phyloP scores from a whole-genome alignment of 306 rosid species.

The Senna siamea region DNA sequence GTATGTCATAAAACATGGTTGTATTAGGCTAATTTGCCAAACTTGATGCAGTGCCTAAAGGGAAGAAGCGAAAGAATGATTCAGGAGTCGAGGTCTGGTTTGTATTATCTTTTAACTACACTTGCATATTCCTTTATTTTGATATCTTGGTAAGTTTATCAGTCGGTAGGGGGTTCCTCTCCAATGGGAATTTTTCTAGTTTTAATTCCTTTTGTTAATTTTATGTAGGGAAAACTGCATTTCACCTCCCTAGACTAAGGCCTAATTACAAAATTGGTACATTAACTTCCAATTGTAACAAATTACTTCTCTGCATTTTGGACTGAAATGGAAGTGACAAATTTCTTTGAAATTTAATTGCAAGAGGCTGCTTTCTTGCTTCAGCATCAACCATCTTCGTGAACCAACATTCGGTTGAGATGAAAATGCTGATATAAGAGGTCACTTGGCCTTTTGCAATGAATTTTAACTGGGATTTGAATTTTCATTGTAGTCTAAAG shows the following conservation, averaged over 20 bases:
- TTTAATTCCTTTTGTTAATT: not conserved
- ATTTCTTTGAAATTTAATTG: not conserved
- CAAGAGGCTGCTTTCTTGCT: not conserved
- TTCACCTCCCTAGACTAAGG: not conserved
- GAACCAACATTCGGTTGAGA: not conserved
- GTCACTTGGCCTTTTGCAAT: not conserved
- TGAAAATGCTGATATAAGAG: no score
- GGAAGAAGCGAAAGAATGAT: conserved; percentile 78
- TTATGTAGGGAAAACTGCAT: not conserved
- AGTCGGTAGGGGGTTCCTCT: conserved; percentile 1
- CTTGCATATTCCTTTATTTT: not conserved
- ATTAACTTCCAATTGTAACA: not conserved
- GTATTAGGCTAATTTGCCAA: conserved; percentile 9
- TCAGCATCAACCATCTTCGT: not conserved
- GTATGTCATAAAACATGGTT: not conserved
- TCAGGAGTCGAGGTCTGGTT: conserved; percentile 59
- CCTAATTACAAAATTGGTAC: not conserved
- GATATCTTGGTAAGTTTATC: not conserved
- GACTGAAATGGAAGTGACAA: not conserved
- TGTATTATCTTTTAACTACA: conserved; percentile 30
- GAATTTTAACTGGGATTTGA: not conserved
- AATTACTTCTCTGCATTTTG: not conserved
- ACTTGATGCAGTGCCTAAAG: conserved; percentile 56
- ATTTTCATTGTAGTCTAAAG: not conserved
- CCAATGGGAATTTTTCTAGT: not conserved